Base-by-base conservation (phyloP, 257 asterid species). In the Solanum raphanifolium region DNA sequence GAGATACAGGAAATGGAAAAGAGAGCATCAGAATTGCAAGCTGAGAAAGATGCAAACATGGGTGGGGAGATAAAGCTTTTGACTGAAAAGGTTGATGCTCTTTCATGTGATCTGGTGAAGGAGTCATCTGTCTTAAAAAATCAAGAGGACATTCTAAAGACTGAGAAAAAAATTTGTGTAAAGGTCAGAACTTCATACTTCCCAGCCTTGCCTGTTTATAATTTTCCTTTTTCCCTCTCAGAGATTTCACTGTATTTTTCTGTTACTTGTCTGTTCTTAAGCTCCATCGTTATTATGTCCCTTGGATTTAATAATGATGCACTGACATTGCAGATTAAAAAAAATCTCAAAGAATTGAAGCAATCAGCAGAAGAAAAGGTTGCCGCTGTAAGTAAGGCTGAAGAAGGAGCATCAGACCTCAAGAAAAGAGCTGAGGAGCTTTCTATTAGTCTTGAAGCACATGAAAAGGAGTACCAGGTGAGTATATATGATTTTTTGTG, bases 401-500 rank as follows among this genome's bases (percentile, higher is more conserved):
- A 97, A 91, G 98, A 93, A 85, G 99, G 98, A 85, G 98, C 98
- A 85, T 93, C 97, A 74, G 96, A 90, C 91, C 93, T 96, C 7
- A 94, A 88, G 91, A 94, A 89, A 90, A 93, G 88, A 87, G 91
- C 88, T 72, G 89, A 90, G 87, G 98, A 94, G 93, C 97, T 97
- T 58, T 93, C 98, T 41, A 93, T 92, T 92, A 94, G 94, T 88
- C 93, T 97, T 91, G 99, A 94, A 86, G 98, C 95, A 89, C 90
- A 92, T 65, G 98, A 97, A 92, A 97, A 94, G 91, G 99, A 97
- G 87, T 94, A 95, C 89, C 98, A 96, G 94, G 99, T 95, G 92
- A 76, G 66, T 25, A 18, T 48, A 18, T 66, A 1, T 10, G 12
- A 48, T 52, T 48, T 71, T 81, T 82, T 82, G 15, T 46, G 29